Evolutionary conservation across 2,329 filamentous ascomycete genomes (phyloP).

Genomic region (Penicillium fuscoglaucum): DNA sequence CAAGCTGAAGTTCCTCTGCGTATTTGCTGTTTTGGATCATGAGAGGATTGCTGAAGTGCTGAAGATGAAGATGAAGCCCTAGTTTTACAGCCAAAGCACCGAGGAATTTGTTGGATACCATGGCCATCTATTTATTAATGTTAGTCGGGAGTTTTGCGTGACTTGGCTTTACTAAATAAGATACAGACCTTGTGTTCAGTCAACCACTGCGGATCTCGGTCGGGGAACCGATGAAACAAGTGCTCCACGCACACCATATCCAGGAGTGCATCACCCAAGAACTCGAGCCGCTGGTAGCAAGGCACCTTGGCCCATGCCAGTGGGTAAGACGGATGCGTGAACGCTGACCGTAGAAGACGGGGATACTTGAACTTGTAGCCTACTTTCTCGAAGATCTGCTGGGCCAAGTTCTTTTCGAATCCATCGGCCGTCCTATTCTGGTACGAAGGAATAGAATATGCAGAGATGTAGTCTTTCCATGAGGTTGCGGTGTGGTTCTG

Average conservation of each 20-base stretch:
- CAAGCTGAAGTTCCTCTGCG: constrained; percentile 38
- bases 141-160: constrained; percentile 6
- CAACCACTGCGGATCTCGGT: constrained; percentile 89
- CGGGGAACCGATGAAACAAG: constrained; percentile 73
- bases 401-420: constrained; percentile 67
- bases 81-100: constrained; percentile 77
- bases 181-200: constrained; percentile 78
- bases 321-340: constrained; percentile 83
- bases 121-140: constrained; percentile 67
- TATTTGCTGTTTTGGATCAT: constrained; percentile 53
- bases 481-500: constrained; percentile 66
- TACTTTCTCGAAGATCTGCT: constrained; percentile 58
- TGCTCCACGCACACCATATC: constrained; percentile 84
- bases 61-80: constrained; percentile 73
- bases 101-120: constrained; percentile 95
- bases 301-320: constrained; percentile 74
- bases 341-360: constrained; percentile 76
- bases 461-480: constrained; percentile 71
- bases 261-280: constrained; percentile 83
- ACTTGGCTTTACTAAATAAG: background rate
- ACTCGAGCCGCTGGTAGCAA: constrained; percentile 87
- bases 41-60: constrained; percentile 43
- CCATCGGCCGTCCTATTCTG: constrained; percentile 64
- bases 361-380: constrained; percentile 72
- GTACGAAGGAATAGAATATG: constrained; percentile 70